Evolutionary conservation across 805 yeast species (phyloP).

Genomic region (Myxozyma neglecta): DNA sequence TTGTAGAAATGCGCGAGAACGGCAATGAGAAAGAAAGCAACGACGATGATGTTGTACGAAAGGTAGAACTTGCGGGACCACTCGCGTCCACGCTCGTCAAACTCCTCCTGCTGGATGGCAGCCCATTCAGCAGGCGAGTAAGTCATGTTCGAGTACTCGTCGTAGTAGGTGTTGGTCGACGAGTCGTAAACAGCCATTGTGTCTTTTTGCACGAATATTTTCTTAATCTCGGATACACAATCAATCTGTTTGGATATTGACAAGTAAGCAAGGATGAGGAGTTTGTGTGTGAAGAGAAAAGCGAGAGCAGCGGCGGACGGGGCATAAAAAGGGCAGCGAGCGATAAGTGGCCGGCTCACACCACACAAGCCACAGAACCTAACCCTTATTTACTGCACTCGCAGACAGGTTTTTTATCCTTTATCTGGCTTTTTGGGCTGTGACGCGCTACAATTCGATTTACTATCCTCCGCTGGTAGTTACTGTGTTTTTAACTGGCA

Average conservation of each 20-base stretch:
- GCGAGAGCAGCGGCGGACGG: neutral
- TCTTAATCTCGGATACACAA: too few species aligned
- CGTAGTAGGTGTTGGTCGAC: constrained; percentile 21
- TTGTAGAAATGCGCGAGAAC: constrained; percentile 29
- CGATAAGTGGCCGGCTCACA: constrained; percentile 15
- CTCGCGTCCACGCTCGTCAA: constrained; percentile 32
- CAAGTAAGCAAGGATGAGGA: neutral
- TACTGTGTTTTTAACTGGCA: too few species aligned
- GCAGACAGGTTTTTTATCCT: neutral
- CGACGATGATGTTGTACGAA: constrained; percentile 31
- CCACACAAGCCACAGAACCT: constrained; percentile 8
- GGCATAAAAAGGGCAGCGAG: constrained; percentile 1
- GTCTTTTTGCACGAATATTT: neutral
- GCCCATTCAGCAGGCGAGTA: constrained; percentile 31
- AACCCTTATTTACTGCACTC: neutral
- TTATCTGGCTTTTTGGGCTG: neutral
- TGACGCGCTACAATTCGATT: neutral
- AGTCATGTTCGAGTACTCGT: constrained; percentile 21
- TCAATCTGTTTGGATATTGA: neutral
- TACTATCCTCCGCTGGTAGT: neutral
- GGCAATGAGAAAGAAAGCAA: constrained; percentile 28
- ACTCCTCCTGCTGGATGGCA: constrained; percentile 29
- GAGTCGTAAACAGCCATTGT: constrained; percentile 15
- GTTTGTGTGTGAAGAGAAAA: constrained; percentile 2
- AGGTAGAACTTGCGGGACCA: constrained; percentile 33